Evolutionary conservation across 345 rosid species (phyloP).

Genomic region (Citrus medica): DNA sequence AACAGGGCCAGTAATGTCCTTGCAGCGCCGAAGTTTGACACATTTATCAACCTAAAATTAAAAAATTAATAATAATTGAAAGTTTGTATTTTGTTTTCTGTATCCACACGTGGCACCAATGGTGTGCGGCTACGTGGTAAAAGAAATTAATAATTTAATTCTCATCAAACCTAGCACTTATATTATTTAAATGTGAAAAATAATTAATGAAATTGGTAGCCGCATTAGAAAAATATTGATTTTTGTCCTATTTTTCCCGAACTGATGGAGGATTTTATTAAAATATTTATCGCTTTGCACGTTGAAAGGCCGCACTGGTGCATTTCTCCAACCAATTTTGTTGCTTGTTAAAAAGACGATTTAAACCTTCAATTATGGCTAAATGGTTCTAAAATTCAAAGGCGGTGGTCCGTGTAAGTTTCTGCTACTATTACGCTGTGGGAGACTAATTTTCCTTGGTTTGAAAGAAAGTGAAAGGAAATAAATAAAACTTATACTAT

Average conservation of each 20-base stretch:
- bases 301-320: background rate
- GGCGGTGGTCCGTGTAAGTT: background rate
- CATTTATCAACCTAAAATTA: background rate
- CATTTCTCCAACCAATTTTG: background rate
- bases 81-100: background rate
- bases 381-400: background rate
- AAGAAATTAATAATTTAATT: background rate
- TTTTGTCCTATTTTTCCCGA: slow-evolving; percentile 5
- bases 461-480: background rate
- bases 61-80: too few relatives aligned
- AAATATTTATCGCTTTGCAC: background rate
- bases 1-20: background rate
- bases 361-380: background rate
- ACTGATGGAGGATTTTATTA: background rate
- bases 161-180: background rate
- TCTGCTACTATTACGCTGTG: background rate
- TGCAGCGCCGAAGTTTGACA: background rate
- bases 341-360: background rate
- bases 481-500: background rate
- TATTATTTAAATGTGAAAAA: background rate
- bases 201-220: background rate
- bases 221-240: background rate
- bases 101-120: slow-evolving; percentile 3
- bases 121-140: background rate
- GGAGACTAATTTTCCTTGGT: background rate